Base-by-base conservation (phyloP, 352 stramenopile genomes). In the Phytophthora megakarya region DNA sequence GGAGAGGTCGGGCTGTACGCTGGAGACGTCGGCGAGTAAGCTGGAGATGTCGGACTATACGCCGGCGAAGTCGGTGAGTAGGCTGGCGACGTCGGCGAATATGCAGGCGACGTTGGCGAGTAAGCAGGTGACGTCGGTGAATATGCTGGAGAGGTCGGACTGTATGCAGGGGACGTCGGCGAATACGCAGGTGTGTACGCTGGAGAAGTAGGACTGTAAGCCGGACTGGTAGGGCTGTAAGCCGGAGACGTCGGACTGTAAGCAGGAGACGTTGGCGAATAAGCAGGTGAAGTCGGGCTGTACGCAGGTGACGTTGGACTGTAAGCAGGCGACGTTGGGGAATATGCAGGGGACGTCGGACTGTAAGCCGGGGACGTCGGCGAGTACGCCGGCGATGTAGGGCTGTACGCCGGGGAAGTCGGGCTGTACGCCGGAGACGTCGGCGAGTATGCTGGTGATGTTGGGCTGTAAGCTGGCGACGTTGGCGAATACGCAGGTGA, bases 211-310 rank as follows among this genome's bases (percentile, higher is more conserved):
- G 78, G 78, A 12, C 54, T 77, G 67, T 89, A 89, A n/a, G 90
- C 92, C 16, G 94, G 89, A 19, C 73, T 90, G 9, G 90, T 97
- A 18, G 96, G 95, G 23, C 73, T 93, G 72, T 95, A 95, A 4
- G 75, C 78, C 11, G 87, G 84, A 22, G 74, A 91, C 12, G 84
- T 93, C 22, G 89, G 88, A 9, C 62, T 84, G 60, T 93, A 91
- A 11, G 77, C 80, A 44, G 84, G 84, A 13, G 73, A 86, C 37
- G 75, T 90, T 18, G 89, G 89, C 15, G 52, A 83, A 56, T 90
- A 90, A 6, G 75, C 75, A 53, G 78, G 78, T 7, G 67, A 88
- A 59, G 93, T 95, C 28, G 82, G 80, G 3, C 46, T 78, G 62
- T 93, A 95, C 15, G 81, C 65, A 3, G 82, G 82, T 3, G 59